A percentile compares a stretch with the other conserved stretches of the same genome.
phyloP scores from a whole-genome alignment of 1,284 basidiomycete species.

The Heliocybe sulcata region DNA sequence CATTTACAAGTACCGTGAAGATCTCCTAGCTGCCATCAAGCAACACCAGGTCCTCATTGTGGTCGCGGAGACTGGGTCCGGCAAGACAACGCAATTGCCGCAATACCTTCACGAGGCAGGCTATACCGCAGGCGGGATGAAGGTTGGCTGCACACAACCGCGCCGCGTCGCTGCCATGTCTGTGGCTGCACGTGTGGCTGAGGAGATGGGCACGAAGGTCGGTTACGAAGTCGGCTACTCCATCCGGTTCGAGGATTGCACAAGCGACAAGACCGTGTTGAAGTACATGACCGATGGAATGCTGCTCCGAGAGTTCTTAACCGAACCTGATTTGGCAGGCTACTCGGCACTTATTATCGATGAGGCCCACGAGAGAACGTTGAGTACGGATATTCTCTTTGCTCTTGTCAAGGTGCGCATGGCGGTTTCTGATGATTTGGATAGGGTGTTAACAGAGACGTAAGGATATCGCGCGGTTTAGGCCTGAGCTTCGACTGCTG shows the following conservation, averaged over 20 bases:
- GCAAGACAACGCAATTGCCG: slow-evolving; percentile 97
- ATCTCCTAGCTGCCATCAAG: slow-evolving; percentile 83
- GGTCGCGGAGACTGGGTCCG: slow-evolving; percentile 91
- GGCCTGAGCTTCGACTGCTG: slow-evolving; percentile 85
- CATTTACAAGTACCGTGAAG: slow-evolving; percentile 81
- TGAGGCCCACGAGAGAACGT: slow-evolving; percentile 93
- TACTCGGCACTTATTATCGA: slow-evolving; percentile 94
- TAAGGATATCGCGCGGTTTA: slow-evolving; percentile 94
- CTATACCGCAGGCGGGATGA: slow-evolving; percentile 83
- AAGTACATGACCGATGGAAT: slow-evolving; percentile 99
- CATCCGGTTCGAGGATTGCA: slow-evolving; percentile 99
- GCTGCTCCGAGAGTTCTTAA: slow-evolving; percentile 94
- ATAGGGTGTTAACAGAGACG: slow-evolving; percentile 9
- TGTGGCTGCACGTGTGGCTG: slow-evolving; percentile 96
- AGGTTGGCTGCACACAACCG: slow-evolving; percentile 97
- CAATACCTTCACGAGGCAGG: slow-evolving; percentile 98
- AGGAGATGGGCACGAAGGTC: slow-evolving; percentile 95
- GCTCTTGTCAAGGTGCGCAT: slow-evolving; percentile 88
- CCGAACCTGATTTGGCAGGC: slow-evolving; percentile 89
- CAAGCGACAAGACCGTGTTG: slow-evolving; percentile 94
- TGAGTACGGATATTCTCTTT: slow-evolving; percentile 95
- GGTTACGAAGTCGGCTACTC: slow-evolving; percentile 98
- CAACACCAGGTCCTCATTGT: slow-evolving; percentile 92
- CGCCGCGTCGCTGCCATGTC: slow-evolving; percentile 99
- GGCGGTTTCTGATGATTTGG: slow-evolving; percentile 15